Evolutionary conservation across 768 basidiomycete species (phyloP).

Genomic region (Tubosaeta sp.): DNA sequence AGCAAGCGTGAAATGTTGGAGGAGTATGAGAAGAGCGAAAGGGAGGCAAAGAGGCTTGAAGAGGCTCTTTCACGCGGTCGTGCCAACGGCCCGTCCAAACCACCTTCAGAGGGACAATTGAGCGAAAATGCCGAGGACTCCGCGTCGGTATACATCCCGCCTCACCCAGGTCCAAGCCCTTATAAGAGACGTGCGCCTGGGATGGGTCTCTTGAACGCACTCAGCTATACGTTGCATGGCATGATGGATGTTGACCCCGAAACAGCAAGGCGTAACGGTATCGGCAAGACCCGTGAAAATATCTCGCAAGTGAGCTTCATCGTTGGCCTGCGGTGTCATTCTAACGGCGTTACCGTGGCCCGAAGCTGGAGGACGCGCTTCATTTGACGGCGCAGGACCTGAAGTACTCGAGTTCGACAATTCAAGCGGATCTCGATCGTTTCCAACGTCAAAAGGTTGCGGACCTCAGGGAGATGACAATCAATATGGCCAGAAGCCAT

Average conservation of each 20-base stretch:
- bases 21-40: conserved; percentile 89
- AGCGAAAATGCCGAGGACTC: conserved; percentile 37
- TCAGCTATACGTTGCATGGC: conserved; percentile 92
- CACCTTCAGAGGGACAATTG: conserved; percentile 30
- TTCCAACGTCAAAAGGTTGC: conserved; percentile 99
- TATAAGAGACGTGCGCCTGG: conserved; percentile 61
- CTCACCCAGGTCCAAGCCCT: conserved; percentile 78
- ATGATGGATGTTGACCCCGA: conserved; percentile 99
- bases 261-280: conserved; percentile 86
- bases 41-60: conserved; percentile 84
- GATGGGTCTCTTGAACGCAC: conserved; percentile 83
- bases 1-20: conserved; percentile 79
- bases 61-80: conserved; percentile 73
- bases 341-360: conserved; percentile 15
- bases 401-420: conserved; percentile 93
- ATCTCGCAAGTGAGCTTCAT: conserved; percentile 77
- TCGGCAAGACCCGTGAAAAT: conserved; percentile 89
- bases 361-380: conserved; percentile 89
- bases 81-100: conserved; percentile 24
- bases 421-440: conserved; percentile 95
- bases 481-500: conserved; percentile 85
- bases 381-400: conserved; percentile 91
- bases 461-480: conserved; percentile 90
- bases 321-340: conserved; percentile 7
- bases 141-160: conserved; percentile 55